phyloP scores from a whole-genome alignment of 2,329 filamentous ascomycete species.

The Cytospora paraplurivora region DNA sequence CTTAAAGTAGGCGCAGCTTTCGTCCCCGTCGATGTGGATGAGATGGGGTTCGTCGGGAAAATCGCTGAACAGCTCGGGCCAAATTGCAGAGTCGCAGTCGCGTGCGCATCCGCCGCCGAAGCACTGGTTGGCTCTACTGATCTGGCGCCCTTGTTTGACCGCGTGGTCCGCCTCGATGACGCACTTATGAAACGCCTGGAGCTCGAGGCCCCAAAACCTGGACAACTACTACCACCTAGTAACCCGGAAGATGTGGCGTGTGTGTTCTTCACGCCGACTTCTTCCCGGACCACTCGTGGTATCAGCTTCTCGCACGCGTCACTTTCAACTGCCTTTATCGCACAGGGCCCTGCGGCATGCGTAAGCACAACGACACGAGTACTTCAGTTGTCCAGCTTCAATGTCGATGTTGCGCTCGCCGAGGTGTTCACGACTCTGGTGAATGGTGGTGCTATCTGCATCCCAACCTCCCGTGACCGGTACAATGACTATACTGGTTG shows the following conservation, averaged over 20 bases:
- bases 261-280: constrained; percentile 61
- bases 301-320: constrained; percentile 64
- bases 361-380: constrained; percentile 57
- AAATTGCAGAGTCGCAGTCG: constrained; percentile 21
- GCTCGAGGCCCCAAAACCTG: constrained; percentile 24
- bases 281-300: constrained; percentile 59
- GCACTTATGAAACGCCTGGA: constrained; percentile 27
- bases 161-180: constrained; percentile 25
- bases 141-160: constrained; percentile 23
- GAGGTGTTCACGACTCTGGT: constrained; percentile 58
- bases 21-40: constrained; percentile 51
- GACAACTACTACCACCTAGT: constrained; percentile 32
- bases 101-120: constrained; percentile 25
- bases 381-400: constrained; percentile 59
- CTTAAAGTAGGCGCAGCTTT: constrained; percentile 58
- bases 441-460: constrained; percentile 60
- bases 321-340: constrained; percentile 55
- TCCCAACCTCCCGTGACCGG: constrained; percentile 54
- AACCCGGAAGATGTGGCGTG: constrained; percentile 56
- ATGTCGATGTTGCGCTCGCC: constrained; percentile 55
- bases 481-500: constrained; percentile 52
- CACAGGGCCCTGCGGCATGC: constrained; percentile 52
- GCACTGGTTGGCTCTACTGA: constrained; percentile 14
- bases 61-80: constrained; percentile 29
- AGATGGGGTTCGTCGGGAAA: constrained; percentile 39